Conservation (phyloP, 192 early-diverging fungal genomes). For the Haplosporangium gracile region DNA sequence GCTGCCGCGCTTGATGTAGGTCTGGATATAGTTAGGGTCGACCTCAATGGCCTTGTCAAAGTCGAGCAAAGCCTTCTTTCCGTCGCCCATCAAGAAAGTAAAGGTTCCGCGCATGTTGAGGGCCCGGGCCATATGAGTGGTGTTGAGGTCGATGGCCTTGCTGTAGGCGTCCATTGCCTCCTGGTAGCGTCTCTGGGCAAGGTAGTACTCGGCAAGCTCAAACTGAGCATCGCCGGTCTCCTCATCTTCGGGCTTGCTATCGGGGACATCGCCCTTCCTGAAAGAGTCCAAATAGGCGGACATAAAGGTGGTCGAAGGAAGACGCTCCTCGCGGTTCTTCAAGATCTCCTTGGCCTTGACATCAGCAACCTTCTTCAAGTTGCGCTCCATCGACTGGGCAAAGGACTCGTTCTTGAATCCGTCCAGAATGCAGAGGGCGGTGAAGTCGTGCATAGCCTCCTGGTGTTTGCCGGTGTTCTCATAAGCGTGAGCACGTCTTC, state of each 20-base stretch:
- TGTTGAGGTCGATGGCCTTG: slow-evolving; percentile 74
- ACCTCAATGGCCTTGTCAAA: slow-evolving; percentile 85
- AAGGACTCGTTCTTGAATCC: slow-evolving; percentile 91
- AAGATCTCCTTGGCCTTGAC: slow-evolving; percentile 81
- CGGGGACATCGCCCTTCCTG: slow-evolving; percentile 44
- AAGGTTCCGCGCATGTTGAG: slow-evolving; percentile 93
- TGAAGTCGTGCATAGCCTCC: slow-evolving; percentile 82
- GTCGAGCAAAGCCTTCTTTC: slow-evolving; percentile 76
- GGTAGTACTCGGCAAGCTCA: slow-evolving; percentile 64
- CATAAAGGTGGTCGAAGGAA: slow-evolving; percentile 96
- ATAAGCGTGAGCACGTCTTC: slow-evolving; percentile 72
- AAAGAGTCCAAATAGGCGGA: slow-evolving; percentile 96
- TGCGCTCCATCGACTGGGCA: slow-evolving; percentile 85
- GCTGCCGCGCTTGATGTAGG: slow-evolving; percentile 90
- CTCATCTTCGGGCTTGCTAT: slow-evolving; percentile 34
- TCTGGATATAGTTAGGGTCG: slow-evolving; percentile 85
- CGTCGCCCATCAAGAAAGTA: slow-evolving; percentile 87
- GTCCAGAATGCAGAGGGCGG: slow-evolving; percentile 93
- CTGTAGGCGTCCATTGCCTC: slow-evolving; percentile 72
- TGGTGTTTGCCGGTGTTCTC: slow-evolving; percentile 63
- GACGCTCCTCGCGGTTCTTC: slow-evolving; percentile 67
- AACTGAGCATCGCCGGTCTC: slow-evolving; percentile 66
- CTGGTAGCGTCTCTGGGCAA: slow-evolving; percentile 69
- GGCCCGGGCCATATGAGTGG: slow-evolving; percentile 71
- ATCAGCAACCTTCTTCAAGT: slow-evolving; percentile 87